phyloP scores from a whole-genome alignment of 2,329 filamentous ascomycete genomes.

The Rutstroemia sp. region DNA sequence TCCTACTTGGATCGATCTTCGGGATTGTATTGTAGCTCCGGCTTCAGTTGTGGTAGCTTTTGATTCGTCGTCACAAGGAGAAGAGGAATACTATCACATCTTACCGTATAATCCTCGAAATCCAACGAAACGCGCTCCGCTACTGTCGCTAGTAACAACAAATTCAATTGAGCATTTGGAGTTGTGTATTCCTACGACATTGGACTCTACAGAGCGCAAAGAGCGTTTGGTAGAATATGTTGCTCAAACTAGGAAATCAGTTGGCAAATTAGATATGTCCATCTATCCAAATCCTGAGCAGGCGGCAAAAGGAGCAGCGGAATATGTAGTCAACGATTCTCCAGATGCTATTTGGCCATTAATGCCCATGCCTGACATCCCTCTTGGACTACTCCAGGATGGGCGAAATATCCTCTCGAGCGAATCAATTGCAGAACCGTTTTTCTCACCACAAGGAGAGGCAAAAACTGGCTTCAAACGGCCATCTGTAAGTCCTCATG shows the following conservation, averaged over 20 bases:
- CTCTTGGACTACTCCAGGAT: background rate
- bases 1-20: constrained; percentile 16
- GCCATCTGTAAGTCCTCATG: constrained; percentile 4
- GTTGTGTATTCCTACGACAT: constrained; percentile 16
- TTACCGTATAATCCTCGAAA: constrained; percentile 11
- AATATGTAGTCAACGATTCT: constrained; percentile 15
- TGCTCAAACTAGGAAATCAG: constrained; percentile 16
- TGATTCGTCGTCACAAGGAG: constrained; percentile 11
- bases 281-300: constrained; percentile 16
- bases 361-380: constrained; percentile 20
- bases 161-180: constrained; percentile 30
- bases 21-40: constrained; percentile 10
- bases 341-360: constrained; percentile 18
- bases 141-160: constrained; percentile 22
- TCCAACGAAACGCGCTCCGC: constrained; percentile 13
- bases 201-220: constrained; percentile 17
- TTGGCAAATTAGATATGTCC: constrained; percentile 14
- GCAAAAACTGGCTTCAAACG: constrained; percentile 9
- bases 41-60: constrained; percentile 22
- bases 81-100: constrained; percentile 10
- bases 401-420: background rate
- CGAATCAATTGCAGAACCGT: background rate
- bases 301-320: constrained; percentile 20
- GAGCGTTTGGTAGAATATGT: constrained; percentile 20
- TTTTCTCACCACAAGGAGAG: constrained; percentile 1